Evolutionary conservation across 2,329 filamentous ascomycete genomes (phyloP).

Genomic region (Ophiostoma populinum): DNA sequence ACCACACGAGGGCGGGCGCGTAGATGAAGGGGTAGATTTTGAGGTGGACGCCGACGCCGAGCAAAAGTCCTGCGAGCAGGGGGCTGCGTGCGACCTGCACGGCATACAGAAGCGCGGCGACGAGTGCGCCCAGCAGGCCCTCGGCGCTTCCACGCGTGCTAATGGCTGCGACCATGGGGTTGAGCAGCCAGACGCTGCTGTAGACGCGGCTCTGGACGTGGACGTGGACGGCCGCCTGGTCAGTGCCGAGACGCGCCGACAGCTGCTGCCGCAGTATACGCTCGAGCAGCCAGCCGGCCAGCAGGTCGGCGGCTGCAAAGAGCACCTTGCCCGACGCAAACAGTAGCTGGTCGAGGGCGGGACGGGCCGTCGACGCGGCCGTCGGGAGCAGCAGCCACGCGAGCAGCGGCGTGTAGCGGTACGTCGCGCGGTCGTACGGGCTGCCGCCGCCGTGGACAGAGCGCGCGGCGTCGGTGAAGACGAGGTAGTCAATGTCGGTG

Average conservation of each 20-base stretch:
- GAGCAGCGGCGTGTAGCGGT: slow-evolving; percentile 87
- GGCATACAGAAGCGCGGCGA: slow-evolving; percentile 71
- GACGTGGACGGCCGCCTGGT: too few species aligned
- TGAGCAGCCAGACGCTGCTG: slow-evolving; percentile 80
- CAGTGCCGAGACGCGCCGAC: background rate
- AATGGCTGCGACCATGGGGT: slow-evolving; percentile 96
- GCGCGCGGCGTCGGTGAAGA: slow-evolving; percentile 89
- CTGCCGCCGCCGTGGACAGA: slow-evolving; percentile 34
- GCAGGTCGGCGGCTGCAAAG: slow-evolving; percentile 68
- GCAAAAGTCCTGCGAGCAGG: slow-evolving; percentile 49
- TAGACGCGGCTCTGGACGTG: slow-evolving; percentile 47
- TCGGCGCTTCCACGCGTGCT: slow-evolving; percentile 91
- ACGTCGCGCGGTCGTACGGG: slow-evolving; percentile 82
- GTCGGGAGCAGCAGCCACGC: slow-evolving; percentile 85
- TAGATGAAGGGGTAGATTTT: slow-evolving; percentile 99
- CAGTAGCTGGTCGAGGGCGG: slow-evolving; percentile 23
- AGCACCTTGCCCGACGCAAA: slow-evolving; percentile 79
- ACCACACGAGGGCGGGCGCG: slow-evolving; percentile 64
- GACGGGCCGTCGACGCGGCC: slow-evolving; percentile 30
- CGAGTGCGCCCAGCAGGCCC: slow-evolving; percentile 70
- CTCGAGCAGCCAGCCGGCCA: slow-evolving; percentile 65
- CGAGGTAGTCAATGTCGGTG: slow-evolving; percentile 96
- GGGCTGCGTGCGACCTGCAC: slow-evolving; percentile 42
- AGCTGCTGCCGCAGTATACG: slow-evolving; percentile 17
- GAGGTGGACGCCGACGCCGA: slow-evolving; percentile 82